phyloP scores from a whole-genome alignment of 164 flowering plant species.

The Tetracentron sinense region DNA sequence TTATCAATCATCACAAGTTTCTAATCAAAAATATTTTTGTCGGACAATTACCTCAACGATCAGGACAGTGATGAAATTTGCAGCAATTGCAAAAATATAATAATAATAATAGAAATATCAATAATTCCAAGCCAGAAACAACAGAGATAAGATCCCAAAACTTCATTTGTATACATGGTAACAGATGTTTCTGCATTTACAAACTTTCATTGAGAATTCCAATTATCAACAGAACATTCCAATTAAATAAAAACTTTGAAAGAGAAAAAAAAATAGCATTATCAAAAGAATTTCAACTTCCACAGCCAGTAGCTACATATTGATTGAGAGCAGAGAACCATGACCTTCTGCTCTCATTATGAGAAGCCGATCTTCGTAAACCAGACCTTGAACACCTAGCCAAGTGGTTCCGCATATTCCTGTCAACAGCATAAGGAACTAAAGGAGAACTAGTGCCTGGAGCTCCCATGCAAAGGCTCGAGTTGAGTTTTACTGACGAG shows the following conservation, averaged over 20 bases:
- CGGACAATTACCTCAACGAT: too few species aligned
- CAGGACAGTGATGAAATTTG: too few species aligned
- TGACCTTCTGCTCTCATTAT: slow-evolving; percentile 43
- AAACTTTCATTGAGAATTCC: slow-evolving; percentile 6
- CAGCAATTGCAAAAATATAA: too few species aligned
- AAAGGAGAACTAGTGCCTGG: slow-evolving; percentile 46
- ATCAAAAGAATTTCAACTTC: slow-evolving; percentile 28
- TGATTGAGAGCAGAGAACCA: slow-evolving; percentile 65
- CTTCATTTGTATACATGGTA: slow-evolving; percentile 6
- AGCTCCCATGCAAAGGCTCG: slow-evolving; percentile 66
- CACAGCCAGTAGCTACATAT: slow-evolving; percentile 43
- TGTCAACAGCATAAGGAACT: slow-evolving; percentile 29
- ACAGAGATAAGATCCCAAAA: too few species aligned
- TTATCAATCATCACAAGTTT: too few species aligned
- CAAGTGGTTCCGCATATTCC: slow-evolving; percentile 32
- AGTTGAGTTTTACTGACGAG: slow-evolving; percentile 58
- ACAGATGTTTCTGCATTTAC: slow-evolving; percentile 16
- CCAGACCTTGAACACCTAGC: slow-evolving; percentile 44
- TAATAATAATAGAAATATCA: too few species aligned
- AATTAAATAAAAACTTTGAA: not conserved
- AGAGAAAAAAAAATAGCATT: not conserved
- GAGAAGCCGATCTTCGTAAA: slow-evolving; percentile 57
- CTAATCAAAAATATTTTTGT: too few species aligned
- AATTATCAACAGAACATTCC: slow-evolving; percentile 1
- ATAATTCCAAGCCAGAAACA: too few species aligned